Conservation (phyloP, 345 rosid species). For the Heritiera fomes region DNA sequence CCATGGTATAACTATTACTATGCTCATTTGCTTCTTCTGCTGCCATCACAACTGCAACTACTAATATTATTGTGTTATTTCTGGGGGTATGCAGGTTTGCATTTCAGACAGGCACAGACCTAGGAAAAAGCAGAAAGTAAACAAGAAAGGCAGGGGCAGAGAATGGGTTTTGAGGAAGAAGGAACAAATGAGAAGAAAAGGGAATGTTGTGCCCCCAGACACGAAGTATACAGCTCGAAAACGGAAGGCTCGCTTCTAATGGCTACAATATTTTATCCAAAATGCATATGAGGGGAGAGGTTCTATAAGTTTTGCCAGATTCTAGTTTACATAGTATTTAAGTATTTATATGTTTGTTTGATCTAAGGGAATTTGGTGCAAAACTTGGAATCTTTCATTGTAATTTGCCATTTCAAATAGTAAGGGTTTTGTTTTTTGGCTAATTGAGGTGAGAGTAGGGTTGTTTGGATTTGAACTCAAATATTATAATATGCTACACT, state of each 20-base stretch:
- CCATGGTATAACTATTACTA: background rate
- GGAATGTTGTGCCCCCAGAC: slow-evolving; percentile 70
- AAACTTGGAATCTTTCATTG: too few relatives aligned
- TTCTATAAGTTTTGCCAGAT: background rate
- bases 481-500: too few relatives aligned
- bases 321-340: background rate
- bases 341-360: too few relatives aligned
- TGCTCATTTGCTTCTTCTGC: background rate
- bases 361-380: too few relatives aligned
- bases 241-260: slow-evolving; percentile 74
- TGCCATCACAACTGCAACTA: background rate
- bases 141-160: slow-evolving; percentile 68
- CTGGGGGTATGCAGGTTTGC: slow-evolving; percentile 43
- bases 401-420: too few relatives aligned
- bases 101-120: slow-evolving; percentile 77
- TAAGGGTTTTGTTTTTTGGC: too few relatives aligned
- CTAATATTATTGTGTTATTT: background rate
- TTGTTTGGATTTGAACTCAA: too few relatives aligned
- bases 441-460: too few relatives aligned
- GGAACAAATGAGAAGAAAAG: slow-evolving; percentile 83
- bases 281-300: background rate
- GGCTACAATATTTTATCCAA: background rate
- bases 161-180: slow-evolving; percentile 86
- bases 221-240: slow-evolving; percentile 81
- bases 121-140: slow-evolving; percentile 67